phyloP scores from a whole-genome alignment of 345 rosid genomes.

The Clausena lansium region DNA sequence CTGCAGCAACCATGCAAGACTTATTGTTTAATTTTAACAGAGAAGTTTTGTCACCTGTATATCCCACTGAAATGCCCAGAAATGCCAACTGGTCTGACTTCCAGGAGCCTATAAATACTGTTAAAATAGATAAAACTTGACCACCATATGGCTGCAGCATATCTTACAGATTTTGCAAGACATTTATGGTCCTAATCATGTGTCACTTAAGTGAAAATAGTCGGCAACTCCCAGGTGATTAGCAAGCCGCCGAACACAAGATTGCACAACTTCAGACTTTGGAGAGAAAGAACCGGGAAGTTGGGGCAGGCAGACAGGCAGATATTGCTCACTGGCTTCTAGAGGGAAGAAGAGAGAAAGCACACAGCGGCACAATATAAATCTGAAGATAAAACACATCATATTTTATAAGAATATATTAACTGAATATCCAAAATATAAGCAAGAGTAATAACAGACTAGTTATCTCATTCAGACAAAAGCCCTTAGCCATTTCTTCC shows the following conservation, averaged over 20 bases:
- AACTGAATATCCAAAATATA: not conserved
- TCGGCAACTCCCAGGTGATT: slow-evolving; percentile 56
- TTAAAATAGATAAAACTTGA: not conserved
- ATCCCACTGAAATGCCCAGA: not conserved
- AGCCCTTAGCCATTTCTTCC: not conserved
- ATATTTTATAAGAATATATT: not conserved
- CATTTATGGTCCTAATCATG: slow-evolving; percentile 18
- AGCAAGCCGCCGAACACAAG: slow-evolving; percentile 56
- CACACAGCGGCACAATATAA: slow-evolving; percentile 79
- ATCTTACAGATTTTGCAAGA: slow-evolving; percentile 6
- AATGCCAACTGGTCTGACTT: not conserved
- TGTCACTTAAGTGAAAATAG: slow-evolving; percentile 46
- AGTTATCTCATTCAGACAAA: not conserved
- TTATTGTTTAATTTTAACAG: slow-evolving; percentile 8
- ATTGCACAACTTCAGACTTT: slow-evolving; percentile 41
- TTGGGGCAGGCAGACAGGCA: slow-evolving; percentile 80
- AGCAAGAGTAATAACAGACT: not conserved
- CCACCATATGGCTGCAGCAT: slow-evolving; percentile 16
- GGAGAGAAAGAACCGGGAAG: slow-evolving; percentile 70
- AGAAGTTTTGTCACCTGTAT: slow-evolving; percentile 20
- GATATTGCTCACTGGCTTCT: slow-evolving; percentile 47
- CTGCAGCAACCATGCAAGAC: slow-evolving; percentile 30
- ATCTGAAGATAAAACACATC: slow-evolving; percentile 47
- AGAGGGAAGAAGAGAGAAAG: slow-evolving; percentile 44
- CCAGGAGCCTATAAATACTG: slow-evolving; percentile 1